phyloP scores from a whole-genome alignment of 2,329 filamentous ascomycete genomes.

The Calycina marina region DNA sequence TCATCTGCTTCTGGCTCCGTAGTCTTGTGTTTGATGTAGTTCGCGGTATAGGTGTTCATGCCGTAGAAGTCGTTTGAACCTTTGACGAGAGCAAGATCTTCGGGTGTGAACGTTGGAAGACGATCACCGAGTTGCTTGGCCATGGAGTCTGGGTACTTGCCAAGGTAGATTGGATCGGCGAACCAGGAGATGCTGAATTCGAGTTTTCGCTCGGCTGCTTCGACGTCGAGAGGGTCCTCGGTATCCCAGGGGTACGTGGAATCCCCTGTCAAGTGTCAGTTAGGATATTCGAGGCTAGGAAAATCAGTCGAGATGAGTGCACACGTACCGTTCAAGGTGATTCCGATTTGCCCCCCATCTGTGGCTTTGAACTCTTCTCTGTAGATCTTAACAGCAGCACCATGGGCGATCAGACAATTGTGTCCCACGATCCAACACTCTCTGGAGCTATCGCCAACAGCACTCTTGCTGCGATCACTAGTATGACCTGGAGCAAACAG shows the following conservation, averaged over 20 bases:
- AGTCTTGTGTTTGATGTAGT: conserved; percentile 66
- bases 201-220: conserved; percentile 65
- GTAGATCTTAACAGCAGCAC: conserved; percentile 66
- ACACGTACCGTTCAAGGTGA: conserved; percentile 62
- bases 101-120: conserved; percentile 58
- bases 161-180: conserved; percentile 74
- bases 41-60: conserved; percentile 88
- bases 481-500: conserved; percentile 71
- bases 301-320: neutral
- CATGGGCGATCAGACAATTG: conserved; percentile 67
- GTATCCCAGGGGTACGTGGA: conserved; percentile 74
- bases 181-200: conserved; percentile 86
- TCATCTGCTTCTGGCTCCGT: conserved; percentile 48
- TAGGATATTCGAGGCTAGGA: conserved; percentile 1
- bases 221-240: conserved; percentile 57
- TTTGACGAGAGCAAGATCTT: conserved; percentile 59
- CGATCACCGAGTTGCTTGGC: conserved; percentile 64
- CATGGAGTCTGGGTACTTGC: conserved; percentile 76
- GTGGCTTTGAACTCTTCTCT: conserved; percentile 65
- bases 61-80: conserved; percentile 91
- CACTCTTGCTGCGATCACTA: conserved; percentile 56
- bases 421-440: conserved; percentile 79
- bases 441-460: conserved; percentile 56
- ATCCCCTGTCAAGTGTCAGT: conserved; percentile 38
- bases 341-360: conserved; percentile 65